These are phyloP conservation scores for Nakataea oryzae DNA, from an alignment of 2,329 filamentous ascomycete species.

Conservation along the genomic window DNA sequence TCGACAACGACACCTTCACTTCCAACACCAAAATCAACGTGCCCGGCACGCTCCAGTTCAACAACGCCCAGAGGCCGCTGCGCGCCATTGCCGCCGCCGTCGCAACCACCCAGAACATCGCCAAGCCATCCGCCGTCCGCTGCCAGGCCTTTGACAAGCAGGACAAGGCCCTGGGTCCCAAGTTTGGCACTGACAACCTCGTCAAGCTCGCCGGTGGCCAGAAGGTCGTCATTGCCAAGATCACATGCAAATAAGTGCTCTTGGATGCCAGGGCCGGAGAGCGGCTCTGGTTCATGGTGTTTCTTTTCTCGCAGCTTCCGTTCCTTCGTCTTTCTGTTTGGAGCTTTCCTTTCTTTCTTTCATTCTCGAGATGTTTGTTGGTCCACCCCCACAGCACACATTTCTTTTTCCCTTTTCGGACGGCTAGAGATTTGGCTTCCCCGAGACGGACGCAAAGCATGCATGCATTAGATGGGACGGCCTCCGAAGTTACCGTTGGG, in stretches of 20 bases:
- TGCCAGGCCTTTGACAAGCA: constrained; percentile 1
- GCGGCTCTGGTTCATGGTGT: too few species aligned
- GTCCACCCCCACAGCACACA: background rate
- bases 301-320: background rate
- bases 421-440: background rate
- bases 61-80: background rate
- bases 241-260: background rate
- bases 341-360: background rate
- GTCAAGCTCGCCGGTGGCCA: background rate
- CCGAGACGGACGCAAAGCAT: too few species aligned
- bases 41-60: background rate
- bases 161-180: background rate
- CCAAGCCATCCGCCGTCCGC: constrained; percentile 2
- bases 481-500: background rate
- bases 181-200: background rate
- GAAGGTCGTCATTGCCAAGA: background rate
- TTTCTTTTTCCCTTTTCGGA: background rate
- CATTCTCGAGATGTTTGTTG: background rate
- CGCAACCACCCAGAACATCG: background rate
- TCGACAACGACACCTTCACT: constrained; percentile 2
- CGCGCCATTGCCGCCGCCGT: constrained; percentile 1
- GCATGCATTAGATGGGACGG: too few species aligned
- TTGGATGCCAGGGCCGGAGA: background rate
- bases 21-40: constrained; percentile 2
- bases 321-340: too few species aligned